Evolutionary conservation across 768 basidiomycete species (phyloP), one percentile per base, ranked within the genome.

Genomic region (Phanerochaete sordida): DNA sequence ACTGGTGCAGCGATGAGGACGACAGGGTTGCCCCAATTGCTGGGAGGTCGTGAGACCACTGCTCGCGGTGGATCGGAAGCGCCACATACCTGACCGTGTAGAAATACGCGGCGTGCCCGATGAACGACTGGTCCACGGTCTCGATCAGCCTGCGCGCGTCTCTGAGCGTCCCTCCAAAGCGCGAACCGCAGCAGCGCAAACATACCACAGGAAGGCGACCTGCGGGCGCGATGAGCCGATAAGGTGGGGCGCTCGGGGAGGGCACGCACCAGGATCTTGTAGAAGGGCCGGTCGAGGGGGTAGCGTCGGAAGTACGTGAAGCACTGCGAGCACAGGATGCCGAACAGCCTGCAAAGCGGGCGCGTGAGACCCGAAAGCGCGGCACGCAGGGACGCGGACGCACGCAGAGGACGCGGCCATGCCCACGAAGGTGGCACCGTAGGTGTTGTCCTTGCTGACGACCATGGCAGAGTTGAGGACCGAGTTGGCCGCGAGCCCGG

Each of bases 391-490:
- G 28, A 8, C 31, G 50, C 48, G 28, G 13, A 66, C 75, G 64
- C 49, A 68, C 77, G 69, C 50, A 43, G 70, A 65, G n/a, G 87
- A 80, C 43, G 77, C 70, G 0, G 80, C 77, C 61, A 85, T 85
- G 31, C 87, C 87, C 48, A 86, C 66, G 62, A 86, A 79, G 46
- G 81, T 71, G 19, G 86, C 85, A 35, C 87, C 87, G 16, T 88
- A 77, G 0, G 86, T 87, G 64, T 75, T 78, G 67, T 76, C 69
- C 55, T 81, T 65, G 43, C 46, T 68, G 15, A 64, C 47, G 27
- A 24, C 16, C 52, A 35, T 47, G 58, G 28, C 51, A 11, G 56
- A 31, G 37, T 55, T 24, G 51, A 35, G 44, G 44, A 16, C 31
- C 31, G 60, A 33, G 56, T 15, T 28, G 19, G 50, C 23, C 24